Evolutionary conservation across 1,284 basidiomycete genomes (phyloP).

Genomic region (Rugosomyces carneus): DNA sequence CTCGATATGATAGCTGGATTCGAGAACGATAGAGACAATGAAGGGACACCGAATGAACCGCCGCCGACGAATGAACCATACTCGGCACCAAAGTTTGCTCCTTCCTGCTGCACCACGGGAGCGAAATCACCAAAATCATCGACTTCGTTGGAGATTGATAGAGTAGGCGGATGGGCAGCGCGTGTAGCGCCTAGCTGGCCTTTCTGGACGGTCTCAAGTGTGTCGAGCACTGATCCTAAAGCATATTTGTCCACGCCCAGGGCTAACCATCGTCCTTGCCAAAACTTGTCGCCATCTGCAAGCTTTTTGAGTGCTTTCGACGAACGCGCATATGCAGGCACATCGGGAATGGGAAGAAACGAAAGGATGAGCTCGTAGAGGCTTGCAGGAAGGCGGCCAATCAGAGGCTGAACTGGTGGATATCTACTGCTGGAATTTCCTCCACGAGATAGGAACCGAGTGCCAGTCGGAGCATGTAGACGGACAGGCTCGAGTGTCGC

Average conservation of each 20-base stretch:
- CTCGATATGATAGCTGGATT: conserved; percentile 10
- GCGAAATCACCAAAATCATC: conserved; percentile 93
- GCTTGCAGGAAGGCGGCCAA: conserved; percentile 76
- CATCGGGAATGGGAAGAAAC: conserved; percentile 71
- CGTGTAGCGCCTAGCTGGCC: conserved; percentile 31
- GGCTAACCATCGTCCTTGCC: conserved; percentile 66
- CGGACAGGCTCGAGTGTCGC: conserved; percentile 68
- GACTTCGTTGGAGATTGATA: conserved; percentile 41
- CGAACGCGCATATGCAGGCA: conserved; percentile 67
- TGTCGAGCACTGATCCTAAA: conserved; percentile 50
- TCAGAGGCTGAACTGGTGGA: conserved; percentile 31
- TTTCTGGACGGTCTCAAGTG: conserved; percentile 45
- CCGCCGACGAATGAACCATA: conserved; percentile 54
- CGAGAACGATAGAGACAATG: conserved; percentile 15
- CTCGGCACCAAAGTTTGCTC: conserved; percentile 35
- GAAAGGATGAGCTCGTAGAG: conserved; percentile 70
- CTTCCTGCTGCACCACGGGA: conserved; percentile 33
- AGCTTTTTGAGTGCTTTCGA: conserved; percentile 62
- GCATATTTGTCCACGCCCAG: conserved; percentile 46
- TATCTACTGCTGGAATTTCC: conserved; percentile 7
- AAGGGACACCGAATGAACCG: background rate
- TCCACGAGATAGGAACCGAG: conserved; percentile 22
- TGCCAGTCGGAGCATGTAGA: conserved; percentile 43
- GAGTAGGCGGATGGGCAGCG: conserved; percentile 45
- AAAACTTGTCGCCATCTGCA: conserved; percentile 66